These are phyloP conservation scores for Wickerhamomyces sp. DNA, from an alignment of 1,139 yeast genomes.

Conservation along the genomic window DNA sequence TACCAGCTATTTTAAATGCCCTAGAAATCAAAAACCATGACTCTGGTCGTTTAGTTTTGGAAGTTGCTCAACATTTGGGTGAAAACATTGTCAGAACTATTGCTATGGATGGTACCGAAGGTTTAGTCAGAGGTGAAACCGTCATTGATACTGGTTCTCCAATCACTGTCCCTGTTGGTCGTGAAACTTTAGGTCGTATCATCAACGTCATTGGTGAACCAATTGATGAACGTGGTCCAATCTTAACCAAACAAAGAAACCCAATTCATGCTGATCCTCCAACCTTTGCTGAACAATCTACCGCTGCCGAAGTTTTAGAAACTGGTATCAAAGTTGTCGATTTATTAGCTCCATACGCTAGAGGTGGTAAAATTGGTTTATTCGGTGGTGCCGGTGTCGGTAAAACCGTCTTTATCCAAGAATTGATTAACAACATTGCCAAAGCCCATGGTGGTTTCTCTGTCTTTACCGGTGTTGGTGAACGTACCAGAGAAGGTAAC, in stretches of 20 bases:
- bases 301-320: constrained; percentile 96
- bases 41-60: constrained; percentile 76
- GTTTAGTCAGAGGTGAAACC: constrained; percentile 95
- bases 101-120: constrained; percentile 99
- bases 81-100: constrained; percentile 99
- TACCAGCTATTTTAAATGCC: constrained; percentile 97
- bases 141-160: constrained; percentile 97
- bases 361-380: constrained; percentile 99
- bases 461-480: constrained; percentile 99
- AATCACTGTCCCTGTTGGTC: constrained; percentile 98
- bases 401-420: constrained; percentile 99
- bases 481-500: constrained; percentile 99
- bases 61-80: constrained; percentile 99
- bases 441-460: constrained; percentile 99
- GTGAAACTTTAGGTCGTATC: constrained; percentile 98
- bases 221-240: constrained; percentile 99
- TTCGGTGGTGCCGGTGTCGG: constrained; percentile 99
- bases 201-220: constrained; percentile 99
- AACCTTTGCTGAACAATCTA: constrained; percentile 91
- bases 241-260: constrained; percentile 84
- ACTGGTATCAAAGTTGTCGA: constrained; percentile 99
- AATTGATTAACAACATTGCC: constrained; percentile 98
- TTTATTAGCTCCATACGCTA: constrained; percentile 98
- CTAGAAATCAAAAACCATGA: constrained; percentile 72
- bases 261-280: constrained; percentile 99